phyloP scores from a whole-genome alignment of 2,329 filamentous ascomycete species.

The Hortaea sp. region DNA sequence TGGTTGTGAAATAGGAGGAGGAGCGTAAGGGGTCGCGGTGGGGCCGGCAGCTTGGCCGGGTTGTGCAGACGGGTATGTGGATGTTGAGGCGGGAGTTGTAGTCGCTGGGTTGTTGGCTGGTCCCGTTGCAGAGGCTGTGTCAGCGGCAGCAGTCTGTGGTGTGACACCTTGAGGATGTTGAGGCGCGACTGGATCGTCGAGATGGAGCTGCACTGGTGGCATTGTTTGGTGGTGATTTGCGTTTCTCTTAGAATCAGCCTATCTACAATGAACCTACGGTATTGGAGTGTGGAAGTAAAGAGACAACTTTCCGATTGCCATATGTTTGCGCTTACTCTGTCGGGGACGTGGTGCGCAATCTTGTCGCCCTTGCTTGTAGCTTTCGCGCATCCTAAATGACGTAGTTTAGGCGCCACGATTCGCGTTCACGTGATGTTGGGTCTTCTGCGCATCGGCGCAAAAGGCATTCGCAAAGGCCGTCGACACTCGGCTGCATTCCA shows the following conservation, averaged over 20 bases:
- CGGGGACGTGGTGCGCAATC: background rate
- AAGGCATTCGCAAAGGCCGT: too few relatives aligned
- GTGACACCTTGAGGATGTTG: conserved; percentile 28
- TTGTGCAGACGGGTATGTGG: conserved; percentile 20
- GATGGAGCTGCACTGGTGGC: conserved; percentile 39
- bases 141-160: conserved; percentile 26
- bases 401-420: background rate
- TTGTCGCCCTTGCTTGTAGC: background rate
- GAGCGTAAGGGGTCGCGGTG: conserved; percentile 21
- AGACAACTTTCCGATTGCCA: background rate
- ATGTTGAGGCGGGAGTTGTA: conserved; percentile 13
- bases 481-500: too few relatives aligned
- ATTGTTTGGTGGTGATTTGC: conserved; percentile 21
- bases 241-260: background rate
- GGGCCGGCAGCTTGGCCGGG: conserved; percentile 21
- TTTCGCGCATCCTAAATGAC: background rate
- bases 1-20: conserved; percentile 10
- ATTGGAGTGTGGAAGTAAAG: conserved; percentile 2
- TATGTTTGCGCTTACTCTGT: background rate
- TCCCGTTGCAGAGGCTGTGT: conserved; percentile 17
- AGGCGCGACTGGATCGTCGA: conserved; percentile 36
- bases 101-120: conserved; percentile 9
- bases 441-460: too few relatives aligned
- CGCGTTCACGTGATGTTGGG: too few relatives aligned
- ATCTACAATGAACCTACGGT: background rate